Base-by-base conservation (phyloP, 202 grass and related monocot genomes). In the Zizania palustris region DNA sequence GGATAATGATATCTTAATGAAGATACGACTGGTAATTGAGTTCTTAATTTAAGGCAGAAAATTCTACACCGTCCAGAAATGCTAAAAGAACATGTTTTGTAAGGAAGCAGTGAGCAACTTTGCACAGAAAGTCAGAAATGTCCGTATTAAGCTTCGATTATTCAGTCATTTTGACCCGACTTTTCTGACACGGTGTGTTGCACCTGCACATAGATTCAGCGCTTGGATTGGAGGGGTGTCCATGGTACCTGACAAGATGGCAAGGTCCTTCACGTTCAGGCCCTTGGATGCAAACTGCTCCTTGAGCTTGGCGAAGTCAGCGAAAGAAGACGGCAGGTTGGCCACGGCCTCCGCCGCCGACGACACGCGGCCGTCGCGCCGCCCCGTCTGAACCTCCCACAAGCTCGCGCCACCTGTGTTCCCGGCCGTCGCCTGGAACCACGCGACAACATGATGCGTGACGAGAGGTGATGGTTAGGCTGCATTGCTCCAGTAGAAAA, bases 1-100 rank as follows among this genome's bases (percentile, higher is more conserved):
- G 60, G 60, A 39, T 38, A 63, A 63, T 63, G 60, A 63, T 63
- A 63, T 39, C 14, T 9, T 63, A 63, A 63, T 39, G 35, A 14
- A 5, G 16, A 63, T 36, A 14, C 9, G 35, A 63, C 60, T 39
- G 38, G 35, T 16, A 9, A 14, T 1, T n/a, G 28, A 28, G 28
- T 28, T 28, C 28, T 28, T 28, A 28, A 28, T 28, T 28, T 28
- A 28, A 28, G 28, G 28, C 1, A 28, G 28, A 28, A 28, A 28
- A 1, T 50, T 50, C 48, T 54, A 55, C n/a, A 20, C 15, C 28
- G 28, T 28, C 28, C 28, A 28, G 28, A 28, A 28, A 28, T 28
- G 28, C 2, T 28, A 28, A 28, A 18, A 14, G 21, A 37, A 62
- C 37, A 62, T 3, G 11, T 62, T 62, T 8, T 3, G 8, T 62